phyloP scores from a whole-genome alignment of 164 flowering plant species.

The Aristolochia contorta region DNA sequence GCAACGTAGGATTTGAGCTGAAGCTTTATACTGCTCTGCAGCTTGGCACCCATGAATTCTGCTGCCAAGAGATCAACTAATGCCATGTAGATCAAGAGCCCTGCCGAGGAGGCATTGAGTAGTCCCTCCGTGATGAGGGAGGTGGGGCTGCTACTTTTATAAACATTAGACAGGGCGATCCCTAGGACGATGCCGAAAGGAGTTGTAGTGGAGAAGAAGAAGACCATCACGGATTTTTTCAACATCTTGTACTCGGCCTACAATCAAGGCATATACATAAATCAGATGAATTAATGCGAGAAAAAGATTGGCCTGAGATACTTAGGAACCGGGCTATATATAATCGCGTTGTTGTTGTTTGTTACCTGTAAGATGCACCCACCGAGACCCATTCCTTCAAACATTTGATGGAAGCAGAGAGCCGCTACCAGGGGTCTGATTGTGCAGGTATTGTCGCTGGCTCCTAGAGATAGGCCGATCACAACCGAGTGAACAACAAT shows the following conservation, averaged over 20 bases:
- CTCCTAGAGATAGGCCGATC: constrained; percentile 13
- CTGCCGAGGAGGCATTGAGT: constrained; percentile 40
- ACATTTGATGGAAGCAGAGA: constrained; percentile 17
- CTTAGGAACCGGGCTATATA: no score
- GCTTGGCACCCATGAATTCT: constrained; percentile 45
- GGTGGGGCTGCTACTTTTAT: no score
- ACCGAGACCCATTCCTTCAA: constrained; percentile 22
- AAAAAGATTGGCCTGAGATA: no score
- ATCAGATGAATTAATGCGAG: no score
- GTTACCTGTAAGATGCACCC: constrained; percentile 9
- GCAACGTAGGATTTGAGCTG: constrained; percentile 31
- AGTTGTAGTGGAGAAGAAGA: no score
- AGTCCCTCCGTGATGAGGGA: constrained; percentile 7
- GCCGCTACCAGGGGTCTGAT: constrained; percentile 17
- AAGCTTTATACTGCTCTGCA: constrained; percentile 34
- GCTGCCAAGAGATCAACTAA: constrained; percentile 42
- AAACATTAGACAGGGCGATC: no score
- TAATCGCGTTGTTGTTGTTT: background rate
- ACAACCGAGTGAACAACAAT: constrained; percentile 17
- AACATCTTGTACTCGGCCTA: constrained; percentile 32
- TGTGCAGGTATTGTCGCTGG: constrained; percentile 10
- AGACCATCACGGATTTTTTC: no score
- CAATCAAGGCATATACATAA: background rate
- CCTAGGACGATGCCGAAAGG: no score
- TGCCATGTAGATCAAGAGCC: constrained; percentile 50